Conservation (phyloP, 139 green algal species). For the Coelastrella sp. region DNA sequence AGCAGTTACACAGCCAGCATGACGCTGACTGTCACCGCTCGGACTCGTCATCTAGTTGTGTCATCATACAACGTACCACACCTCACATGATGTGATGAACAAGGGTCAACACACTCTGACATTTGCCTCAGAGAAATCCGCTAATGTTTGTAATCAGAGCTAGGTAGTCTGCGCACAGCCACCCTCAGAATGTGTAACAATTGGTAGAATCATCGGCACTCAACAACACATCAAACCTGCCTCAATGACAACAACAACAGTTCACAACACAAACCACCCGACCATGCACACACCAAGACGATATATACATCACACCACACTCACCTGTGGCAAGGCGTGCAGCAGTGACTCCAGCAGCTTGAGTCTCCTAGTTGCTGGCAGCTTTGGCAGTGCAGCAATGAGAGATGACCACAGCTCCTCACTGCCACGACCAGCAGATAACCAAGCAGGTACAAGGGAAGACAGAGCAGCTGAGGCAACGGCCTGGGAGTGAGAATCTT, state of each 20-base stretch:
- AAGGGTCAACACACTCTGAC: neutral
- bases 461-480: conserved; percentile 55
- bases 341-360: conserved; percentile 65
- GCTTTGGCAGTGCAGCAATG: conserved; percentile 52
- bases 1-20: conserved; percentile 36
- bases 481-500: conserved; percentile 67
- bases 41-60: conserved; percentile 67
- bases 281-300: neutral
- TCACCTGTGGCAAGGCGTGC: conserved; percentile 62
- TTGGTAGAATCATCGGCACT: conserved; percentile 55
- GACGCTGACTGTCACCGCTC: conserved; percentile 52
- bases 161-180: conserved; percentile 15
- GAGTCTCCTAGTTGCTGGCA: conserved; percentile 60
- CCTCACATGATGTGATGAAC: neutral
- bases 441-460: conserved; percentile 68
- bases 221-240: neutral
- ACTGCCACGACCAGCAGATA: conserved; percentile 47
- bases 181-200: conserved; percentile 66
- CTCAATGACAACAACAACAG: neutral
- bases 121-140: conserved; percentile 71
- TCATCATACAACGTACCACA: conserved; percentile 44
- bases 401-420: conserved; percentile 57
- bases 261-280: neutral
- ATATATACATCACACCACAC: neutral
- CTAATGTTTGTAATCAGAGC: conserved; percentile 61